phyloP scores from a whole-genome alignment of 345 rosid genomes.

The Brassica carinata region DNA sequence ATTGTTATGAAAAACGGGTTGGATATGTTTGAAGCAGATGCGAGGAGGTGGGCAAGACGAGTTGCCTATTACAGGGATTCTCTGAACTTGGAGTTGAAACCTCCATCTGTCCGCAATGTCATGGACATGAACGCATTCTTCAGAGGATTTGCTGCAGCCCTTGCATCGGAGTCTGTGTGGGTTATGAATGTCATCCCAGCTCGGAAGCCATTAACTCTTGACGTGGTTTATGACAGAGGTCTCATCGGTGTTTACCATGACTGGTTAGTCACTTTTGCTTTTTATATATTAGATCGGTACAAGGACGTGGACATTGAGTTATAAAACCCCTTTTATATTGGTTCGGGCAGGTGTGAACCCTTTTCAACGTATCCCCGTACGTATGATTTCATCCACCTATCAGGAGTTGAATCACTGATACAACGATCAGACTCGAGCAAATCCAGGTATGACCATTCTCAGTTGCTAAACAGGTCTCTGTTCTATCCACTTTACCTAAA shows the following conservation, averaged over 20 bases:
- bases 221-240: conserved; percentile 82
- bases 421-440: conserved; percentile 52
- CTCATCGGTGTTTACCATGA: conserved; percentile 87
- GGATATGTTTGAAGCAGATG: conserved; percentile 62
- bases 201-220: conserved; percentile 71
- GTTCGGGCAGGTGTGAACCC: conserved; percentile 84
- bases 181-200: conserved; percentile 95
- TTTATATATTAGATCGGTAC: conserved; percentile 2
- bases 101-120: conserved; percentile 71
- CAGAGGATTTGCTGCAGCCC: conserved; percentile 92
- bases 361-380: conserved; percentile 98
- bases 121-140: conserved; percentile 98
- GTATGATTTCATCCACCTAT: conserved; percentile 86
- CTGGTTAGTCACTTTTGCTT: conserved; percentile 51
- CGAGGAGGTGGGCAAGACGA: conserved; percentile 84
- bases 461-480: not conserved
- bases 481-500: not conserved
- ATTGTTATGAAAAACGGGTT: conserved; percentile 62
- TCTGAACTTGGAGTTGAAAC: conserved; percentile 58
- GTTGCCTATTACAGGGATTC: conserved; percentile 73
- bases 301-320: not conserved
- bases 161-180: conserved; percentile 82
- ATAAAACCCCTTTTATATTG: conserved; percentile 1
- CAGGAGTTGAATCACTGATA: conserved; percentile 74
- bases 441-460: conserved; percentile 47